These are phyloP conservation scores for Ophidiomyces ophidiicola DNA, from an alignment of 2,329 filamentous ascomycete species.

Conservation along the genomic window DNA sequence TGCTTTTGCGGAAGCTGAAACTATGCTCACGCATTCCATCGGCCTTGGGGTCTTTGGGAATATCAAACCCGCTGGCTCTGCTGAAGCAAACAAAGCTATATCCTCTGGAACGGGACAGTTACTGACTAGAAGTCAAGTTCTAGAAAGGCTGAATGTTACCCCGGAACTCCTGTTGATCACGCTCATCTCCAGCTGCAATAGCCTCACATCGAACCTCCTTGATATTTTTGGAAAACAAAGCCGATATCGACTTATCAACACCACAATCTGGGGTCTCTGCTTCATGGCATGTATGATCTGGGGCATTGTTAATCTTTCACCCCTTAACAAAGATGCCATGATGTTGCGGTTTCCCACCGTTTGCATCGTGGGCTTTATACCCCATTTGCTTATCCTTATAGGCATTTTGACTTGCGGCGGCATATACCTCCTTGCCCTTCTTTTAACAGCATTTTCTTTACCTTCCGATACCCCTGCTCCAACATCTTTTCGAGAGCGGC, in stretches of 20 bases:
- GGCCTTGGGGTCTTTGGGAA: slow-evolving; percentile 54
- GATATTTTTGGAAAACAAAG: slow-evolving; percentile 71
- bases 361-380: slow-evolving; percentile 87
- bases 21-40: slow-evolving; percentile 68
- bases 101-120: slow-evolving; percentile 28
- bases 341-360: slow-evolving; percentile 83
- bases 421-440: slow-evolving; percentile 67
- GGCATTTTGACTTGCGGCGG: slow-evolving; percentile 63
- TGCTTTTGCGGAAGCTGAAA: slow-evolving; percentile 90
- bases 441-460: slow-evolving; percentile 59
- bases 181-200: slow-evolving; percentile 78
- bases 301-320: slow-evolving; percentile 48
- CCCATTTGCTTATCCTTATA: slow-evolving; percentile 72
- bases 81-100: slow-evolving; percentile 28
- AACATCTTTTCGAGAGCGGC: slow-evolving; percentile 45
- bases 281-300: slow-evolving; percentile 79
- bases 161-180: slow-evolving; percentile 80
- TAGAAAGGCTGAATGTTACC: slow-evolving; percentile 72
- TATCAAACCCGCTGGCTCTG: slow-evolving; percentile 32
- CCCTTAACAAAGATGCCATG: slow-evolving; percentile 40
- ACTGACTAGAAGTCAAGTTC: slow-evolving; percentile 43
- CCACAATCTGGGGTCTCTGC: slow-evolving; percentile 76
- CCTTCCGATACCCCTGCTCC: slow-evolving; percentile 39
- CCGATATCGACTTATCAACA: slow-evolving; percentile 70
- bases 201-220: slow-evolving; percentile 70